Base-by-base conservation (phyloP, 2,329 filamentous ascomycete genomes). In the Meredithiella fracta region DNA sequence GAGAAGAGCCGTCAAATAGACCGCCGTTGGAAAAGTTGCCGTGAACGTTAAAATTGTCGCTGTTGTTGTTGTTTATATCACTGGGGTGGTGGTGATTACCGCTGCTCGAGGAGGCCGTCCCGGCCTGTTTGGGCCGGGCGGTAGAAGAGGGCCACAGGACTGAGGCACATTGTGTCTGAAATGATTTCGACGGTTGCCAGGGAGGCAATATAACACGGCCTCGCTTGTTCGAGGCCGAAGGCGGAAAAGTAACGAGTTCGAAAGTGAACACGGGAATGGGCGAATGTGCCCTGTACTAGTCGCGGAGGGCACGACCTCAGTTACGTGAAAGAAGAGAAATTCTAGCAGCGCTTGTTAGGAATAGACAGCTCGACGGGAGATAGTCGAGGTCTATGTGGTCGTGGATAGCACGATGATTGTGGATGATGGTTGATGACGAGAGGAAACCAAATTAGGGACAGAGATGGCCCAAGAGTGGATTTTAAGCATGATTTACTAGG, bases 251-350 rank as follows among this genome's bases (percentile, higher is more conserved):
- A 31, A 58, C 51, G 51, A 54, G 47, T 40, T 55, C 52, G 52
- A 58, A 55, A 26, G 56, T 58, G 44, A 54, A 58, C 56, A 58
- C 56, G 56, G 47, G 52, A 58, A 54, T 44, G 26, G 51, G 34
- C 34, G 29, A 54, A 37, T 17, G 37, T 54, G 52, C 56, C 56
- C 56, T 54, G 17, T 58, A 52, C 56, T 40, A 40, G 26, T 15
- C 20, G 56, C 56, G 54, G 56, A 55, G 52, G 56, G 52, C 56
- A 52, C 44, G 26, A 51, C 56, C 56, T 58, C 56, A 47, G n/a
- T 25, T 47, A 50, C 17, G 42, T 37, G 26, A 42, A 47, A 34
- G 40, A 17, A 47, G 23, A 34, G 47, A 37, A 29, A 20, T 9
- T 22, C 14, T 47, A 25, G 20, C 15, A 47, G 15, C 8, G 25